phyloP scores from a whole-genome alignment of 352 stramenopile species.

The Globisporangium nagaii region DNA sequence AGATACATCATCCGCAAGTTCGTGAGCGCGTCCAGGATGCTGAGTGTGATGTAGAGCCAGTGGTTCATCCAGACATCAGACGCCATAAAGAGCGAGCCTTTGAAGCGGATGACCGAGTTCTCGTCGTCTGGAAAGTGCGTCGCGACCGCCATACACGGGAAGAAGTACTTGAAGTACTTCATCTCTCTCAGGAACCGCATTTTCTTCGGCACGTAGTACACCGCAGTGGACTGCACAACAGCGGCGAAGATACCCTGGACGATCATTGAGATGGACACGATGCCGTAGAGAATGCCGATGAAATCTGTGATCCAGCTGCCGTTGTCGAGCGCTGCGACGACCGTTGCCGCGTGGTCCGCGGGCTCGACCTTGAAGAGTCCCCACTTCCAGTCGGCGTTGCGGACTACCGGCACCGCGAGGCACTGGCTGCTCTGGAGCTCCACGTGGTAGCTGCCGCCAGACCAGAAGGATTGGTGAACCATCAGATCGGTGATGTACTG shows the following conservation, averaged over 20 bases:
- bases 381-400: constrained; percentile 31
- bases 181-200: constrained; percentile 24
- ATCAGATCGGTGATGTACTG: constrained; percentile 49
- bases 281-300: constrained; percentile 32
- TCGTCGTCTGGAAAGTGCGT: constrained; percentile 19
- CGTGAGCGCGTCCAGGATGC: constrained; percentile 39
- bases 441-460: constrained; percentile 34
- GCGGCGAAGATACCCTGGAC: constrained; percentile 30
- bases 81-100: constrained; percentile 38
- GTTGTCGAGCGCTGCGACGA: constrained; percentile 36
- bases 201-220: constrained; percentile 32
- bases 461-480: constrained; percentile 42
- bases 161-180: constrained; percentile 26
- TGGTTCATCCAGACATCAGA: constrained; percentile 65
- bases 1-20: constrained; percentile 43
- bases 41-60: constrained; percentile 56
- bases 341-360: constrained; percentile 29
- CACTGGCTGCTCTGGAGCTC: constrained; percentile 48
- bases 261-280: constrained; percentile 42
- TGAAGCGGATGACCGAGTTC: constrained; percentile 31
- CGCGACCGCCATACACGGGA: constrained; percentile 59
- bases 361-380: constrained; percentile 36
- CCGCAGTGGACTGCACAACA: constrained; percentile 22
- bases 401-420: constrained; percentile 24
- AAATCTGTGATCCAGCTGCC: constrained; percentile 32